Evolutionary conservation across 306 rosid species (phyloP).

Genomic region (Cyamopsis tetragonoloba): DNA sequence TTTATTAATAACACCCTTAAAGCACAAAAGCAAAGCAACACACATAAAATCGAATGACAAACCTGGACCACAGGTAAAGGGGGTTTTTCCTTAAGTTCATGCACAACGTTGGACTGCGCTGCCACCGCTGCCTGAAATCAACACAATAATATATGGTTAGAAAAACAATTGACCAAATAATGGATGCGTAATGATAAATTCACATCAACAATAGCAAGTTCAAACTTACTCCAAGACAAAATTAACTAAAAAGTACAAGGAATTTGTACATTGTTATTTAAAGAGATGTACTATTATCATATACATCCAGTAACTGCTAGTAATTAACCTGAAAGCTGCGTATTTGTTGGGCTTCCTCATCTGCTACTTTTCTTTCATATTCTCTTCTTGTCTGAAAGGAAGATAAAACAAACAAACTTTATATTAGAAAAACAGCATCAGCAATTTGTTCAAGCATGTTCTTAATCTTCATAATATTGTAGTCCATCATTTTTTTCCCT

Average conservation of each 20-base stretch:
- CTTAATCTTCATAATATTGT: slow-evolving; percentile 9
- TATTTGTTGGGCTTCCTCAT: slow-evolving; percentile 69
- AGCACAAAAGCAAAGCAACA: background rate
- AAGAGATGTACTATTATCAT: background rate
- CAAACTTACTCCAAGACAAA: background rate
- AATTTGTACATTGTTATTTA: background rate
- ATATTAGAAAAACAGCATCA: slow-evolving; percentile 7
- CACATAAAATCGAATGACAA: slow-evolving; percentile 14
- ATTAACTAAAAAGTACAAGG: background rate
- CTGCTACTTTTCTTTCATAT: slow-evolving; percentile 69
- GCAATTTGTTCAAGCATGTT: slow-evolving; percentile 6
- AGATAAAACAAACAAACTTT: background rate
- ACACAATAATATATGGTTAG: slow-evolving; percentile 19
- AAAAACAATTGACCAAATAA: slow-evolving; percentile 15
- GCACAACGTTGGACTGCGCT: slow-evolving; percentile 51
- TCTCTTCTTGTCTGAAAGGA: slow-evolving; percentile 66
- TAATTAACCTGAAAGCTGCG: slow-evolving; percentile 68
- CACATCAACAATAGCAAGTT: background rate
- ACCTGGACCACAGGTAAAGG: slow-evolving; percentile 58
- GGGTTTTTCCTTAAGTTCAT: slow-evolving; percentile 60
- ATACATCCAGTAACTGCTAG: slow-evolving; percentile 2
- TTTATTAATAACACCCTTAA: background rate
- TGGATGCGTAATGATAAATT: background rate
- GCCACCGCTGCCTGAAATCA: slow-evolving; percentile 74
- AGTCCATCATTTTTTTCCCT: background rate